Evolutionary conservation across 2,329 filamentous ascomycete species (phyloP), one percentile per base, ranked within the genome.

Genomic region (Metarhizium robertsii): DNA sequence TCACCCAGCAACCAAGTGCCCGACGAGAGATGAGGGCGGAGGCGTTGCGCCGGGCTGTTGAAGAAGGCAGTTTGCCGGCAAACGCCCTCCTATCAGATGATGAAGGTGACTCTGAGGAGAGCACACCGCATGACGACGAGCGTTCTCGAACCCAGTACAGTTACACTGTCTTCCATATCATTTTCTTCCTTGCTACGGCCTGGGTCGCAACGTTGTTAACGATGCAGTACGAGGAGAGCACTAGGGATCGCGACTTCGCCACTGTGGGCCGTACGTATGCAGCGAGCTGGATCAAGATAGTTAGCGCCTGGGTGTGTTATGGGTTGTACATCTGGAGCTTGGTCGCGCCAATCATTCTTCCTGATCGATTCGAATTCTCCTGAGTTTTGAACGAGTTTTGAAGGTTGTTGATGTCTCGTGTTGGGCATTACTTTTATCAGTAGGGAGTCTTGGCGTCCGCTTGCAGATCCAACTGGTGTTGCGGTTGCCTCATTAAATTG

Each of bases 241-340:
- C 84, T 57, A 78, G 81, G 49, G 79, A 68, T 40, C 79, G 83
- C 51, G 86, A 92, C 66, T 97, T 99, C 71, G 90, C 90, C 2
- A 90, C 92, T 0, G 92, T 99, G 4, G 94, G 94, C 20, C 81
- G 94, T 57, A 97, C 92, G 5, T 95, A 97, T 72, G 95, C 91
- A 82, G 94, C 94, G 36, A 96, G 90, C 67, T 99, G 95, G 94
- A 91, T 96, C 63, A 99, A 99, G 83, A 97, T 99, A 70, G 85
- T 96, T 54, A 95, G 92, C 71, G 86, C 92, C 18, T 99, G 94
- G 94, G 86, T 94, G 54, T 99, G 94, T 75, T 96, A 99, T 71
- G 85, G 77, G 53, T 88, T 99, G 71, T 99, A 97, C 67, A 81
- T 85, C 32, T 99, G 94, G 94, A 96, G 90, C 18, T 71, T 99